Percentiles rank a stretch among this genome's conserved stretches.
Conservation (phyloP, 139 green algal species). For the Picochlorum sp. region DNA sequence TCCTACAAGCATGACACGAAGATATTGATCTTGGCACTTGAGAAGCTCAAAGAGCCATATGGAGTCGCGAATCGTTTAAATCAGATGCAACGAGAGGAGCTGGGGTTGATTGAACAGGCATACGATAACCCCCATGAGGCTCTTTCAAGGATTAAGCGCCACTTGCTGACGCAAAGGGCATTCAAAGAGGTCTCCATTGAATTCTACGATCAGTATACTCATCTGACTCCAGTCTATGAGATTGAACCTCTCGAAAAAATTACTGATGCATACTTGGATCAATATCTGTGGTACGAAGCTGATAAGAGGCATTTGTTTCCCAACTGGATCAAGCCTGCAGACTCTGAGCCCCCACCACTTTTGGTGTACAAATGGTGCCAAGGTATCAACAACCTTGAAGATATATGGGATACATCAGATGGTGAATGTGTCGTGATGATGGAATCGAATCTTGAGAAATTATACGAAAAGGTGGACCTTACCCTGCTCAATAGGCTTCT, state of each 20-base stretch:
- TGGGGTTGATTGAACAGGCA: slow-evolving; percentile 97
- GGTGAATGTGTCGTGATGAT: slow-evolving; percentile 99
- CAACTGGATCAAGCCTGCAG: slow-evolving; percentile 97
- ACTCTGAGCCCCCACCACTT: slow-evolving; percentile 93
- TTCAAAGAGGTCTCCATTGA: slow-evolving; percentile 94
- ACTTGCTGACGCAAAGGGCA: slow-evolving; percentile 93
- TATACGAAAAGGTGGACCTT: slow-evolving; percentile 98
- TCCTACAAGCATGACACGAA: slow-evolving; percentile 99
- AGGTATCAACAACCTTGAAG: slow-evolving; percentile 87
- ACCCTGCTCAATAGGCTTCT: slow-evolving; percentile 96
- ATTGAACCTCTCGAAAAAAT: slow-evolving; percentile 99
- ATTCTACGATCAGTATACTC: slow-evolving; percentile 94
- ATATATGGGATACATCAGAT: slow-evolving; percentile 91
- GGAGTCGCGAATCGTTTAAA: slow-evolving; percentile 91
- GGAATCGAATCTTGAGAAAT: slow-evolving; percentile 90
- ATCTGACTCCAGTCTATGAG: slow-evolving; percentile 97
- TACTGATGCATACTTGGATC: slow-evolving; percentile 96
- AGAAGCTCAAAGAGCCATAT: slow-evolving; percentile 99
- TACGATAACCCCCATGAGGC: slow-evolving; percentile 99
- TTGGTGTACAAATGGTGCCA: slow-evolving; percentile 99
- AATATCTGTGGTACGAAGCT: slow-evolving; percentile 73
- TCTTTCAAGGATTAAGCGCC: slow-evolving; percentile 96
- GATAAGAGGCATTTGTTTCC: slow-evolving; percentile 97
- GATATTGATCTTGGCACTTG: slow-evolving; percentile 96
- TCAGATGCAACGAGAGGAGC: slow-evolving; percentile 93